Evolutionary conservation across 2,329 filamentous ascomycete species (phyloP).

Genomic region (Akanthomyces muscarius): DNA sequence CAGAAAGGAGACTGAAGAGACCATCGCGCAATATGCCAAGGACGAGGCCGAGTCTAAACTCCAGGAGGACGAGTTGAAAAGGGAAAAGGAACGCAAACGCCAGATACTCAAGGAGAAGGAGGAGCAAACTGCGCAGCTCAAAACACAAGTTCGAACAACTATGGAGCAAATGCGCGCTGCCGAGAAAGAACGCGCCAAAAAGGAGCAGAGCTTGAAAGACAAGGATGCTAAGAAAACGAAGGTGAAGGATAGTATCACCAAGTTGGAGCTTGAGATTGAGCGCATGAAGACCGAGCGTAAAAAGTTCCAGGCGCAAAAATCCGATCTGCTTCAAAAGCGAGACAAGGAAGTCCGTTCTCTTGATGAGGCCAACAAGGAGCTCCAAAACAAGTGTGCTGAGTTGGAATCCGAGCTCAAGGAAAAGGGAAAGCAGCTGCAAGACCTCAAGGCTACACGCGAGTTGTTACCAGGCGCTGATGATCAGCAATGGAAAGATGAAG

Average conservation of each 20-base stretch:
- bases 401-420: slow-evolving; percentile 72
- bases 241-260: slow-evolving; percentile 63
- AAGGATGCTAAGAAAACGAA: slow-evolving; percentile 66
- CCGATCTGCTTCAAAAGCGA: slow-evolving; percentile 46
- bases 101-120: slow-evolving; percentile 84
- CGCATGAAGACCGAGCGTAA: slow-evolving; percentile 55
- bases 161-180: slow-evolving; percentile 78
- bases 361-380: slow-evolving; percentile 50
- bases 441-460: slow-evolving; percentile 67
- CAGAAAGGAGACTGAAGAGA: slow-evolving; percentile 78
- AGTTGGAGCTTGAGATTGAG: slow-evolving; percentile 62
- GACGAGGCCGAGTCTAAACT: slow-evolving; percentile 68
- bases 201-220: slow-evolving; percentile 67
- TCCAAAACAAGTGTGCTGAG: slow-evolving; percentile 60
- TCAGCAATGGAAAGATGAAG: slow-evolving; percentile 50
- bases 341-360: slow-evolving; percentile 50
- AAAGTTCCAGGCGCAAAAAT: slow-evolving; percentile 51
- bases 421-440: slow-evolving; percentile 63
- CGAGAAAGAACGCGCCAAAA: slow-evolving; percentile 73
- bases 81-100: slow-evolving; percentile 75
- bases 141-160: slow-evolving; percentile 72
- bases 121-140: slow-evolving; percentile 79
- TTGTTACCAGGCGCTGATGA: slow-evolving; percentile 59
- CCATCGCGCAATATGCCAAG: slow-evolving; percentile 63
- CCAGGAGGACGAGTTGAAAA: slow-evolving; percentile 63